Evolutionary conservation across 2,329 filamentous ascomycete genomes (phyloP).

Genomic region (Exophiala bonariae): DNA sequence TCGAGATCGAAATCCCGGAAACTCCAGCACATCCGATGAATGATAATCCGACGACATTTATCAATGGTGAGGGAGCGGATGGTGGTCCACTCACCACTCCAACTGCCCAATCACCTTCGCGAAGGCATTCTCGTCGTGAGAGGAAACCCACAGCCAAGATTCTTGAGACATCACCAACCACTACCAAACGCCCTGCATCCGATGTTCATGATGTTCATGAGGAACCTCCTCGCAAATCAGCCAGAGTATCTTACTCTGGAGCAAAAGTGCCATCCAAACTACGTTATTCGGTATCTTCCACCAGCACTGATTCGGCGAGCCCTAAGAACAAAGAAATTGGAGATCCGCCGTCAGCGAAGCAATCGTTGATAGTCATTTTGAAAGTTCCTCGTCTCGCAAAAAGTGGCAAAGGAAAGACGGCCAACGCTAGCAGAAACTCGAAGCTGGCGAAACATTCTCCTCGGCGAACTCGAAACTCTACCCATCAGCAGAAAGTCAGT

Average conservation of each 20-base stretch:
- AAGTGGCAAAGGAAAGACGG: no score
- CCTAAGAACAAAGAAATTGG: background rate
- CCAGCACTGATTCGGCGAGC: background rate
- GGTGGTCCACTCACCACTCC: background rate
- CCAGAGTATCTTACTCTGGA: slow-evolving; percentile 11
- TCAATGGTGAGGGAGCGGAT: background rate
- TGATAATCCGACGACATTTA: background rate
- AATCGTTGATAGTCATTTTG: slow-evolving; percentile 17
- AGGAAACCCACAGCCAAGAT: slow-evolving; percentile 21
- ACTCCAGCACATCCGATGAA: background rate
- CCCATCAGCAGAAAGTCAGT: background rate
- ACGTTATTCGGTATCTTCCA: slow-evolving; percentile 14
- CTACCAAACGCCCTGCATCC: slow-evolving; percentile 18
- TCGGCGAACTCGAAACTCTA: background rate
- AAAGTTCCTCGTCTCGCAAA: background rate
- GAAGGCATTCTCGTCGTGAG: slow-evolving; percentile 17
- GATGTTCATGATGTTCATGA: slow-evolving; percentile 11
- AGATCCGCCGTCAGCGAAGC: slow-evolving; percentile 1
- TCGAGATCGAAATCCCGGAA: slow-evolving; percentile 4
- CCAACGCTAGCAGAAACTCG: no score
- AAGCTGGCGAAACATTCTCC: background rate
- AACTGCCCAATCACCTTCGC: slow-evolving; percentile 9
- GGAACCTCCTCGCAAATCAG: slow-evolving; percentile 14
- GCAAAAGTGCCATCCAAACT: slow-evolving; percentile 20
- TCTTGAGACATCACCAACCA: slow-evolving; percentile 8